Conservation (phyloP, 345 rosid genomes). For the Crucihimalaya himalaica region DNA sequence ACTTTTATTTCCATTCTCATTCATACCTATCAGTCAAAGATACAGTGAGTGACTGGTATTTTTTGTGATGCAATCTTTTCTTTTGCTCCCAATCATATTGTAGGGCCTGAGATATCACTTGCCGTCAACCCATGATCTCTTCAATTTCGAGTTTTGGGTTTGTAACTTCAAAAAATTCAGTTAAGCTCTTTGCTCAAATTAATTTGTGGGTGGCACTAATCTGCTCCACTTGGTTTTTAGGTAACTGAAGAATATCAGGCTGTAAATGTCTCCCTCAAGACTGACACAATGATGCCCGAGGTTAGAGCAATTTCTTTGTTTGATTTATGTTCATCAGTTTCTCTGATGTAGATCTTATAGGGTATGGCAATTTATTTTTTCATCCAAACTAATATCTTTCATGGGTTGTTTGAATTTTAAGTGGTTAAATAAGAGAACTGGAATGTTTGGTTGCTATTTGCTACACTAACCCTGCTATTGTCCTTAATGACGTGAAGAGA, state of each 20-base stretch:
- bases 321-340: conserved; percentile 7
- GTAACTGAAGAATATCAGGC: conserved; percentile 91
- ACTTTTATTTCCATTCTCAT: conserved; percentile 21
- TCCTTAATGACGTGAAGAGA: not conserved
- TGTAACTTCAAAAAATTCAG: conserved; percentile 68
- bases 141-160: conserved; percentile 99
- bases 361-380: conserved; percentile 12
- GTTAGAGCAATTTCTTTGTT: conserved; percentile 48
- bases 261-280: conserved; percentile 82
- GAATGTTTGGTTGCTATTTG: conserved; percentile 17
- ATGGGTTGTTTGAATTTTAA: conserved; percentile 8
- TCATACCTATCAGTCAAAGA: conserved; percentile 30
- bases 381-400: conserved; percentile 1
- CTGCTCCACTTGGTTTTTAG: conserved; percentile 45
- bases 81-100: conserved; percentile 22
- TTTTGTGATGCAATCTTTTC: conserved; percentile 21
- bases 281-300: conserved; percentile 78
- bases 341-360: conserved; percentile 20
- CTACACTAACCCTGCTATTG: not conserved
- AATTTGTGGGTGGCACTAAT: conserved; percentile 33
- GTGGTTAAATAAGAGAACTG: conserved; percentile 11
- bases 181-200: conserved; percentile 23
- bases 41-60: conserved; percentile 28
- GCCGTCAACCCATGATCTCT: conserved; percentile 87
- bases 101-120: conserved; percentile 91